Conservation (phyloP, 1,284 basidiomycete species). For the Cutaneotrichosporon daszewskae region DNA sequence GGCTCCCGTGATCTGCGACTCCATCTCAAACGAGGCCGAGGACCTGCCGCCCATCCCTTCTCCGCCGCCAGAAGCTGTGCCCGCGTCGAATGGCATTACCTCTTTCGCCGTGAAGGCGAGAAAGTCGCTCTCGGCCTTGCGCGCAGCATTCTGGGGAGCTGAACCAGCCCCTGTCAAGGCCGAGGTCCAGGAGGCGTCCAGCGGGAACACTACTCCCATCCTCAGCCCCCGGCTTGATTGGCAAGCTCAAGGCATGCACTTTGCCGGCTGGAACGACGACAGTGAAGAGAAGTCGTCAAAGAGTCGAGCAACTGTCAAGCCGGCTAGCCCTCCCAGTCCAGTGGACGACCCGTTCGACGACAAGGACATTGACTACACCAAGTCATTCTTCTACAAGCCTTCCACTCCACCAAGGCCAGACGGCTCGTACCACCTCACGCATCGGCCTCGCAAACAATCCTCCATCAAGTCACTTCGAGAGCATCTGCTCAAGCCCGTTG, state of each 20-base stretch:
- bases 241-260: slow-evolving; percentile 28
- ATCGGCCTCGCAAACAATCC: slow-evolving; percentile 16
- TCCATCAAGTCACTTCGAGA: slow-evolving; percentile 45
- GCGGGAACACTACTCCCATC: slow-evolving; percentile 15
- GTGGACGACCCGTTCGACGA: slow-evolving; percentile 12
- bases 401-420: slow-evolving; percentile 31
- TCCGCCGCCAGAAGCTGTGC: slow-evolving; percentile 8
- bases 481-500: slow-evolving; percentile 33
- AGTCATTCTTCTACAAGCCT: slow-evolving; percentile 48
- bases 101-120: slow-evolving; percentile 25
- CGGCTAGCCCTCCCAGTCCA: not conserved
- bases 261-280: slow-evolving; percentile 36
- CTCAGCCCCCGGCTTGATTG: slow-evolving; percentile 38
- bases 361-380: slow-evolving; percentile 37
- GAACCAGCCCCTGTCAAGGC: not conserved
- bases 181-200: not conserved
- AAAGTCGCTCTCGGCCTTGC: slow-evolving; percentile 33
- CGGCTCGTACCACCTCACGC: not conserved
- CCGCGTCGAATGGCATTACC: slow-evolving; percentile 9
- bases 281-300: slow-evolving; percentile 2
- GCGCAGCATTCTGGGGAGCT: slow-evolving; percentile 20
- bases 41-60: slow-evolving; percentile 41
- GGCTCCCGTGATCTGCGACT: slow-evolving; percentile 43
- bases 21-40: slow-evolving; percentile 33
- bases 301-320: not conserved